These are phyloP conservation scores for Oryza nivara DNA, from an alignment of 176 grass and related monocot genomes.

Conservation along the genomic window DNA sequence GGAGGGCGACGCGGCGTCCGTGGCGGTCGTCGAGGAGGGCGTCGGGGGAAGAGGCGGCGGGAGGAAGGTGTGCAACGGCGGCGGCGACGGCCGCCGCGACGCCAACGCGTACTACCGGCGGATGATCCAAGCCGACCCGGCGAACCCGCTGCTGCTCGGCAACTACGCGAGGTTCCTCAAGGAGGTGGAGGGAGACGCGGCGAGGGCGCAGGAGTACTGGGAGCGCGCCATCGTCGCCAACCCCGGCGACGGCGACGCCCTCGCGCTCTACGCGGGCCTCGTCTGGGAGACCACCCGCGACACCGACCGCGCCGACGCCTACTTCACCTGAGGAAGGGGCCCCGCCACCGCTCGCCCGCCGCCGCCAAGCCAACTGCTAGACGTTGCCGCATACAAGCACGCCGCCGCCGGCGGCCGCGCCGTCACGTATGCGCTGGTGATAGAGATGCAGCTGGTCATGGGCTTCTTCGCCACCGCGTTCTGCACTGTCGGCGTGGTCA, in stretches of 20 bases:
- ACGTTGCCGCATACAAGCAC: constrained; percentile 37
- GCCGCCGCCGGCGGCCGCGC: constrained; percentile 45
- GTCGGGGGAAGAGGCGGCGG: constrained; percentile 5
- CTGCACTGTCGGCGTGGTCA: constrained; percentile 59
- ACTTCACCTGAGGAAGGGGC: constrained; percentile 49
- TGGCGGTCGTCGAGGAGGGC: constrained; percentile 23
- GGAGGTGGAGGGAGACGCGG: constrained; percentile 49
- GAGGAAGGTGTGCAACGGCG: too few relatives aligned
- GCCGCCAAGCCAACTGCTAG: too few relatives aligned
- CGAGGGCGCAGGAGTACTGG: constrained; percentile 53
- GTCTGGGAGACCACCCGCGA: constrained; percentile 66
- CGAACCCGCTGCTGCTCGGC: constrained; percentile 54
- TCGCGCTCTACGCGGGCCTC: constrained; percentile 61
- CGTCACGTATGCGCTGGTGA: constrained; percentile 69
- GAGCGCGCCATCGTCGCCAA: constrained; percentile 63
- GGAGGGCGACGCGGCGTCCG: too few relatives aligned
- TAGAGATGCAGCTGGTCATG: constrained; percentile 85
- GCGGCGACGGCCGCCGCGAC: background rate
- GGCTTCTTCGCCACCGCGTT: constrained; percentile 61
- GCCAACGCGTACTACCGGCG: constrained; percentile 46
- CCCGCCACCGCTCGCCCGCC: too few relatives aligned
- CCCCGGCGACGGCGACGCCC: constrained; percentile 50
- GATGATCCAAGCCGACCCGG: constrained; percentile 57
- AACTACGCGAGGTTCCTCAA: constrained; percentile 71
- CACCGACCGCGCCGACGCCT: constrained; percentile 48